phyloP scores from a whole-genome alignment of 345 rosid species.

The Boechera divaricarpa region DNA sequence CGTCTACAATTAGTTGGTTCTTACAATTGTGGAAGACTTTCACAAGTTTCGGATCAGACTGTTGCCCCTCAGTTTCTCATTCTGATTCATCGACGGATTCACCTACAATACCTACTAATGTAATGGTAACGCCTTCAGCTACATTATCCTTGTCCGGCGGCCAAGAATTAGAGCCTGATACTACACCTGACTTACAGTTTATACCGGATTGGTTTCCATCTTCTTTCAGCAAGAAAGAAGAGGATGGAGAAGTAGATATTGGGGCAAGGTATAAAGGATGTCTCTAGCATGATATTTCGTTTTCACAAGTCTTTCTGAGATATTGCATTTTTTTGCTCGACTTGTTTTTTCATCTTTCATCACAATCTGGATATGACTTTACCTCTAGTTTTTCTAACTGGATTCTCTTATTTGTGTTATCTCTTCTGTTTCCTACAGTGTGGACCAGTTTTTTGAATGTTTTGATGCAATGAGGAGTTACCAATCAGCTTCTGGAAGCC shows the following conservation, averaged over 20 bases:
- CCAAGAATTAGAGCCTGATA: conserved; percentile 54
- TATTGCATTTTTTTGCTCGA: conserved; percentile 22
- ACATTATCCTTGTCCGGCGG: conserved; percentile 46
- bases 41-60: conserved; percentile 51
- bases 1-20: conserved; percentile 73
- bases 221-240: conserved; percentile 48
- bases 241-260: conserved; percentile 65
- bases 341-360: conserved; percentile 15
- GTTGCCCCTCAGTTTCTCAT: conserved; percentile 55
- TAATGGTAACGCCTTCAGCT: conserved; percentile 46
- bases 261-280: conserved; percentile 73
- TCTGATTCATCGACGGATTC: conserved; percentile 47
- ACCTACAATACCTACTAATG: conserved; percentile 42
- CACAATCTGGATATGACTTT: conserved; percentile 21
- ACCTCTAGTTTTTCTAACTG: not conserved
- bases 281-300: conserved; percentile 22
- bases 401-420: conserved; percentile 21
- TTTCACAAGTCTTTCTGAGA: conserved; percentile 26
- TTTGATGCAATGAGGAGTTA: conserved; percentile 89
- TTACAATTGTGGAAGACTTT: conserved; percentile 60
- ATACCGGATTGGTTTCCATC: conserved; percentile 86
- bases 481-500: conserved; percentile 85
- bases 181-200: conserved; percentile 60
- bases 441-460: conserved; percentile 97
- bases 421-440: conserved; percentile 51